Percentiles rank a stretch among this genome's conserved stretches.
These are phyloP conservation scores for Beauveria rudraprayagi DNA, from an alignment of 2,329 filamentous ascomycete species.

Conservation along the genomic window DNA sequence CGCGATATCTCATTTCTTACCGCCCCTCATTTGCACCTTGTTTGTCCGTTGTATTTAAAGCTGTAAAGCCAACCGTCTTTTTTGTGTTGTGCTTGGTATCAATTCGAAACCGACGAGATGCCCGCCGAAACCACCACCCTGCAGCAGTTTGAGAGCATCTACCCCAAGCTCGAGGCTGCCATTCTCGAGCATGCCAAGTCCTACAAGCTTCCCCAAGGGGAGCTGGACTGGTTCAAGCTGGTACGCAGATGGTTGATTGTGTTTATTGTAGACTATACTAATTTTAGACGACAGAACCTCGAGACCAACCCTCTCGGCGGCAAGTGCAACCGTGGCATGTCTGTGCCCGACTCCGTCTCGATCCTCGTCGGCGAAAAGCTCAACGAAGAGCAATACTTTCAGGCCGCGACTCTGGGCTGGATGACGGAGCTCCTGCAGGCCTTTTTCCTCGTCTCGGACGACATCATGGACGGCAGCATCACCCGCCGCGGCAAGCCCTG, in stretches of 20 bases:
- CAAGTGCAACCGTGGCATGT: constrained; percentile 99
- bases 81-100: not conserved
- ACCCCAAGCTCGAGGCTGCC: constrained; percentile 76
- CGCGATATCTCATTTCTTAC: constrained; percentile 5
- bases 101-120: constrained; percentile 8
- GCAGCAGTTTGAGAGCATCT: constrained; percentile 83
- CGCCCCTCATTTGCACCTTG: not conserved
- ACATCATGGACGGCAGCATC: constrained; percentile 96
- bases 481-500: constrained; percentile 91
- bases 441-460: constrained; percentile 97
- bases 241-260: constrained; percentile 39
- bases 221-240: constrained; percentile 79
- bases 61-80: not conserved
- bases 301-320: constrained; percentile 83
- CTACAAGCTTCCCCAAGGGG: constrained; percentile 76
- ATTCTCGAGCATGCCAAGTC: constrained; percentile 68
- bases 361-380: constrained; percentile 67
- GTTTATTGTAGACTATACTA: not conserved
- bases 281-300: constrained; percentile 51
- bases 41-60: not conserved
- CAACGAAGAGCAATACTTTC: constrained; percentile 76
- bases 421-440: constrained; percentile 96
- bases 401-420: constrained; percentile 85
- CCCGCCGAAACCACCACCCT: constrained; percentile 63
- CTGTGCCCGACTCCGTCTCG: constrained; percentile 83